phyloP scores from a whole-genome alignment of 116 monocot species.

The Zostera marina region DNA sequence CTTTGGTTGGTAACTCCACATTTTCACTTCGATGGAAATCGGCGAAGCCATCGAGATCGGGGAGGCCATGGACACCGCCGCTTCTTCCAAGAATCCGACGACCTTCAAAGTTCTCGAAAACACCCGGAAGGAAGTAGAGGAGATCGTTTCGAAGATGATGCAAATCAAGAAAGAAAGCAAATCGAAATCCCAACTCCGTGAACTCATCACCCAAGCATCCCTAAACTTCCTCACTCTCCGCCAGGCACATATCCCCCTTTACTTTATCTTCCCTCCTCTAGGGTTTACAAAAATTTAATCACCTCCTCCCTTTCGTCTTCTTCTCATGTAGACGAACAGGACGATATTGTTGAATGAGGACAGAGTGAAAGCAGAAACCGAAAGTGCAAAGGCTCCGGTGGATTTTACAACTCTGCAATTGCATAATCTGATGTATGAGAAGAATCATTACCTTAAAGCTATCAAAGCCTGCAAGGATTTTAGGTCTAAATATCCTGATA shows the following conservation, averaged over 20 bases:
- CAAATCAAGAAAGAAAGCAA: constrained; percentile 59
- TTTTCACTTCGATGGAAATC: too few relatives aligned
- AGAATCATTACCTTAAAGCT: constrained; percentile 90
- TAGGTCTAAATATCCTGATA: constrained; percentile 70
- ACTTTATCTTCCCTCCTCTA: too few relatives aligned
- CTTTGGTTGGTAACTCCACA: too few relatives aligned
- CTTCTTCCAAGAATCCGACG: too few relatives aligned
- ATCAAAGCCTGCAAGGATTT: constrained; percentile 95
- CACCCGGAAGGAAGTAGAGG: constrained; percentile 57
- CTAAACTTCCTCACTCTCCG: constrained; percentile 85
- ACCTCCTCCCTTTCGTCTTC: too few relatives aligned
- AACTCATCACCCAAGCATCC: constrained; percentile 79
- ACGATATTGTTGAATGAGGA: constrained; percentile 83
- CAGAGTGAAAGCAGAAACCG: constrained; percentile 72
- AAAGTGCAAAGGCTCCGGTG: constrained; percentile 79
- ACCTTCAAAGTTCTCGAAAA: constrained; percentile 35
- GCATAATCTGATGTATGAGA: constrained; percentile 95
- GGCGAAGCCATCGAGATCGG: too few relatives aligned
- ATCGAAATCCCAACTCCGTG: constrained; percentile 74
- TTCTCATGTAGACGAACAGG: constrained; percentile 45
- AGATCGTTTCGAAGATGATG: constrained; percentile 67
- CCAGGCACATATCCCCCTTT: constrained; percentile 21
- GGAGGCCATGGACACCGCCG: too few relatives aligned
- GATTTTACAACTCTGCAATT: constrained; percentile 87
- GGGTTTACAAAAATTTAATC: background rate